phyloP scores from a whole-genome alignment of 176 grass and related monocot species.

The Oryza nivara region DNA sequence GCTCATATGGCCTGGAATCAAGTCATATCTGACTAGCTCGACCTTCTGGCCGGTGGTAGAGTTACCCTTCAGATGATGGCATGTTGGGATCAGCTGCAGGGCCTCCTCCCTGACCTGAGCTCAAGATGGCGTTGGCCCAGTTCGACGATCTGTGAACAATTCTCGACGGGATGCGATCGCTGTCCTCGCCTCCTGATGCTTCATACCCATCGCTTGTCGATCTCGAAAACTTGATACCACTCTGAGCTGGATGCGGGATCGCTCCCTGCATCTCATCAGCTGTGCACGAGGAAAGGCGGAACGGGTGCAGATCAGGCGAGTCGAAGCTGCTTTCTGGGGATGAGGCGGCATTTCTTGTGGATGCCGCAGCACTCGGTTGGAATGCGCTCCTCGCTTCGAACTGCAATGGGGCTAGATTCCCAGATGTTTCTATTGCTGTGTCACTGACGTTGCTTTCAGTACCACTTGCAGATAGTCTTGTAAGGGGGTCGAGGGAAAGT shows the following conservation, averaged over 20 bases:
- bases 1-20: not conserved
- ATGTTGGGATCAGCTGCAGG: conserved; percentile 34
- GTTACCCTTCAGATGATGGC: conserved; percentile 36
- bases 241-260: conserved; percentile 36
- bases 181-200: conserved; percentile 96
- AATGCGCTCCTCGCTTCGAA: conserved; percentile 90
- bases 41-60: conserved; percentile 27
- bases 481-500: conserved; percentile 76
- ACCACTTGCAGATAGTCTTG: conserved; percentile 67
- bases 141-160: conserved; percentile 90
- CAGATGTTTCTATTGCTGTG: conserved; percentile 51
- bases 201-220: conserved; percentile 91
- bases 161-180: conserved; percentile 86
- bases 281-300: conserved; percentile 66
- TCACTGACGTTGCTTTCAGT: conserved; percentile 66
- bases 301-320: conserved; percentile 93
- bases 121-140: conserved; percentile 60
- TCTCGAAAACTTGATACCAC: conserved; percentile 64
- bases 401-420: conserved; percentile 81
- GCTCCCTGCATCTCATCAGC: conserved; percentile 63
- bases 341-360: conserved; percentile 57
- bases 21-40: not conserved
- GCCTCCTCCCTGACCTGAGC: conserved; percentile 39
- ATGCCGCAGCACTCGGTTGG: conserved; percentile 55
- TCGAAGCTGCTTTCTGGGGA: conserved; percentile 93